Evolutionary conservation across 345 rosid species (phyloP).

Genomic region (Gynandropsis gynandra): DNA sequence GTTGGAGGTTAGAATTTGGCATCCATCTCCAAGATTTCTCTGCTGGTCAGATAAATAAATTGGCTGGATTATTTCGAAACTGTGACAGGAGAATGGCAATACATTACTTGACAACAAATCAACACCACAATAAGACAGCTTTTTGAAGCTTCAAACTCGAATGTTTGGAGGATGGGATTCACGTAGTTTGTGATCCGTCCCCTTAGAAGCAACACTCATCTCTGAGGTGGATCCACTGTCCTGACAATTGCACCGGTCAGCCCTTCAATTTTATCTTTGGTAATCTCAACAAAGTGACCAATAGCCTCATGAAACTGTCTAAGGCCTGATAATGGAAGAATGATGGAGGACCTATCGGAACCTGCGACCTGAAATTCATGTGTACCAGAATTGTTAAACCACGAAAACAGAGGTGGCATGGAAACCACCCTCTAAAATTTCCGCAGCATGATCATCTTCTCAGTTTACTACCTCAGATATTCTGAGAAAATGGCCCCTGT

Average conservation of each 20-base stretch:
- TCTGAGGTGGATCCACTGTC: slow-evolving; percentile 84
- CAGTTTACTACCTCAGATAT: slow-evolving; percentile 80
- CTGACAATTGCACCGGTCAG: slow-evolving; percentile 81
- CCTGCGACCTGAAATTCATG: slow-evolving; percentile 70
- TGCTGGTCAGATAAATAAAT: slow-evolving; percentile 30
- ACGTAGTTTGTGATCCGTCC: slow-evolving; percentile 11
- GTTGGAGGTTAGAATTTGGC: slow-evolving; percentile 20
- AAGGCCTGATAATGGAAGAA: slow-evolving; percentile 86
- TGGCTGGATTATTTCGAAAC: slow-evolving; percentile 39
- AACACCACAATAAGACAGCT: slow-evolving; percentile 39
- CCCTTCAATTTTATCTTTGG: slow-evolving; percentile 85
- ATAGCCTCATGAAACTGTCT: slow-evolving; percentile 89
- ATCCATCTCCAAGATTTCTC: slow-evolving; percentile 23
- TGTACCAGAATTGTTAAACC: background rate
- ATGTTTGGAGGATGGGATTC: slow-evolving; percentile 27
- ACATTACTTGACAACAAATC: slow-evolving; percentile 31
- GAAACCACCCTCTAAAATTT: background rate
- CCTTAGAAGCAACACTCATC: slow-evolving; percentile 42
- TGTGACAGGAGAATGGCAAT: slow-evolving; percentile 29
- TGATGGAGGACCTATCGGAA: slow-evolving; percentile 88
- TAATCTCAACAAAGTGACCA: slow-evolving; percentile 94
- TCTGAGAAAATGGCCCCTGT: slow-evolving; percentile 89
- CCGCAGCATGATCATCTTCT: slow-evolving; percentile 6
- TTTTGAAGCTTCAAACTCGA: slow-evolving; percentile 24
- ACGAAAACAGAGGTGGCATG: slow-evolving; percentile 1